Evolutionary conservation across 2,329 filamentous ascomycete species (phyloP).

Genomic region (Podosphaera fusca): DNA sequence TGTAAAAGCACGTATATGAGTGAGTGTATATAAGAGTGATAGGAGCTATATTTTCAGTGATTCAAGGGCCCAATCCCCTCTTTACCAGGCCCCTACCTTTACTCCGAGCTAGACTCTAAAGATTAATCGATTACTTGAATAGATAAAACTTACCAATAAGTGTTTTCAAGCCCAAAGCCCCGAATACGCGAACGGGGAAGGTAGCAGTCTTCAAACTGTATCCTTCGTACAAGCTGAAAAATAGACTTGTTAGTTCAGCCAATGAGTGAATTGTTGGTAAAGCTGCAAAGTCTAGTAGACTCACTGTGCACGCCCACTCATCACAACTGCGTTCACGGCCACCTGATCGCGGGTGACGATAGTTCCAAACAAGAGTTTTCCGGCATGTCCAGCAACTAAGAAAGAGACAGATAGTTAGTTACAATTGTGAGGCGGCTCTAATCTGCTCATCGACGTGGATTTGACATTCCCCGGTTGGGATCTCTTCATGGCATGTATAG

Average conservation of each 20-base stretch:
- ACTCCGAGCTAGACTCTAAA: no score
- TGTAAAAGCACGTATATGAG: no score
- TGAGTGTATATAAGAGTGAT: not conserved
- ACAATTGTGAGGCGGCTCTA: not conserved
- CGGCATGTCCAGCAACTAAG: conserved; percentile 6
- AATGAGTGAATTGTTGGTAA: not conserved
- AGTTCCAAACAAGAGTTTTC: conserved; percentile 7
- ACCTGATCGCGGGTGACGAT: conserved; percentile 1
- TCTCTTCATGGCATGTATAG: not conserved
- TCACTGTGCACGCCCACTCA: conserved; percentile 9
- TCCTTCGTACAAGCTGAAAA: conserved; percentile 37
- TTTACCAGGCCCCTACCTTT: no score
- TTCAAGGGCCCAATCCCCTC: no score
- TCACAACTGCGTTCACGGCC: conserved; percentile 4
- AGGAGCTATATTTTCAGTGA: not conserved
- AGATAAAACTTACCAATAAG: conserved; percentile 18
- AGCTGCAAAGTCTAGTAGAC: not conserved
- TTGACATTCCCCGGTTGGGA: no score
- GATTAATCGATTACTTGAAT: not conserved
- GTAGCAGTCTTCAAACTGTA: conserved; percentile 37
- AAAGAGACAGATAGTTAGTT: not conserved
- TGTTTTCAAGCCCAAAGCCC: conserved; percentile 33
- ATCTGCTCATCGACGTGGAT: no score
- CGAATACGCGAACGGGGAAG: conserved; percentile 41
- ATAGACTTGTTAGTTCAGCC: not conserved